These are phyloP conservation scores for Eruca vesicaria DNA, from an alignment of 441 rosid species.

Conservation along the genomic window DNA sequence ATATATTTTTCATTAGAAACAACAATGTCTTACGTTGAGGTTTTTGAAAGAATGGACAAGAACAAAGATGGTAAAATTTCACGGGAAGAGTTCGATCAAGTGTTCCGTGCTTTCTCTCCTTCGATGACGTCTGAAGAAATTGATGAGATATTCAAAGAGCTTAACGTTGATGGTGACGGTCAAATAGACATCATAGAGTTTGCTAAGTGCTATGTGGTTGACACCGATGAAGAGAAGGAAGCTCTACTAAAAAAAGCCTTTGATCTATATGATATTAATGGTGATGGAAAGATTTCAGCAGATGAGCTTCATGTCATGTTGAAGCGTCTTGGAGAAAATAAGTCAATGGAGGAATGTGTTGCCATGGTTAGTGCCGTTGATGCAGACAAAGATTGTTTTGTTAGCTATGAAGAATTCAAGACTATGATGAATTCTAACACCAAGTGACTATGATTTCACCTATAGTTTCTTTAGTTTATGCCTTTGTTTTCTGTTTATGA, in stretches of 20 bases:
- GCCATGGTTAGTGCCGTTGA: slow-evolving; percentile 18
- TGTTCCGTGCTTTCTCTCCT: slow-evolving; percentile 17
- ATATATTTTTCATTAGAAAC: neutral
- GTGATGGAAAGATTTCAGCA: slow-evolving; percentile 28
- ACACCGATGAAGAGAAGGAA: neutral
- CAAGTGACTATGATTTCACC: too few species aligned
- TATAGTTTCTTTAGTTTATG: too few species aligned
- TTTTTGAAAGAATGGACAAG: slow-evolving; percentile 3
- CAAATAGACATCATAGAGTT: neutral
- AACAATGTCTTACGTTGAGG: neutral
- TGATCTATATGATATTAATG: slow-evolving; percentile 21
- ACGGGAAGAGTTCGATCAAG: slow-evolving; percentile 18
- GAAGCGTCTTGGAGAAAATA: slow-evolving; percentile 12
- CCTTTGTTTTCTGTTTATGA: too few species aligned
- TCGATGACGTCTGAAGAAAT: slow-evolving; percentile 1
- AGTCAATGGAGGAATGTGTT: slow-evolving; percentile 4
- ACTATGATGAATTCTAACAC: neutral
- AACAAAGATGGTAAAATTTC: slow-evolving; percentile 28
- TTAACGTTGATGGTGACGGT: slow-evolving; percentile 13
- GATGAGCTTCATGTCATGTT: slow-evolving; percentile 13
- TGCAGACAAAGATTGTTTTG: slow-evolving; percentile 21
- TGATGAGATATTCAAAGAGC: slow-evolving; percentile 14
- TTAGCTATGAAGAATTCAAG: slow-evolving; percentile 29
- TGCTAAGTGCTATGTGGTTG: neutral
- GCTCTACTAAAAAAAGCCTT: neutral